These are phyloP conservation scores for Aureobasidium melanogenum DNA, from an alignment of 2,329 filamentous ascomycete species.

Conservation along the genomic window DNA sequence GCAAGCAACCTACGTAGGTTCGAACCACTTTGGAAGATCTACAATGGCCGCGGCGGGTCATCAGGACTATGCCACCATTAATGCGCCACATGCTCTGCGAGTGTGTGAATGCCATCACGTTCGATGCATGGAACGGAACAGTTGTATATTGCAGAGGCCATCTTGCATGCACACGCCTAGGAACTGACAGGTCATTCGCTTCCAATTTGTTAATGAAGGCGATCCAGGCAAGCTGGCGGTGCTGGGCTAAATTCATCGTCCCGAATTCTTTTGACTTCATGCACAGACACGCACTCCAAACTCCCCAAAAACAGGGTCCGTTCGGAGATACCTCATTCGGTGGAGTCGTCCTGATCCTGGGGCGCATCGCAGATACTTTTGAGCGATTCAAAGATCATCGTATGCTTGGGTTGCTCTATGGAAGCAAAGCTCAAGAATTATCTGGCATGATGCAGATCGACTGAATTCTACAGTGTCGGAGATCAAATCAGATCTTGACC, in stretches of 20 bases:
- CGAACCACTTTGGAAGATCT: not conserved
- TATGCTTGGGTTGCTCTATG: not conserved
- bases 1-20: too few relatives aligned
- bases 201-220: not conserved
- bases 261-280: not conserved
- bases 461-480: not conserved
- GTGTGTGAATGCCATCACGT: not conserved
- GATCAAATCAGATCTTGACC: not conserved
- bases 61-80: not conserved
- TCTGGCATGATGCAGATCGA: not conserved
- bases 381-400: not conserved
- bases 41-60: not conserved
- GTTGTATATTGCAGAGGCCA: not conserved
- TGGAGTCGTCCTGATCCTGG: not conserved
- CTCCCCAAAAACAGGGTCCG: conserved; percentile 1
- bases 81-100: not conserved
- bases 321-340: not conserved
- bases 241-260: not conserved
- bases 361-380: not conserved
- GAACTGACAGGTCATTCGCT: not conserved
- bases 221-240: not conserved
- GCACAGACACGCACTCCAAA: not conserved
- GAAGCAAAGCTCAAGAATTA: not conserved
- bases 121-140: not conserved
- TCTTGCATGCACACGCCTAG: not conserved